These are phyloP conservation scores for Meripilus lineatus DNA, from an alignment of 1,284 basidiomycete species.

Conservation along the genomic window DNA sequence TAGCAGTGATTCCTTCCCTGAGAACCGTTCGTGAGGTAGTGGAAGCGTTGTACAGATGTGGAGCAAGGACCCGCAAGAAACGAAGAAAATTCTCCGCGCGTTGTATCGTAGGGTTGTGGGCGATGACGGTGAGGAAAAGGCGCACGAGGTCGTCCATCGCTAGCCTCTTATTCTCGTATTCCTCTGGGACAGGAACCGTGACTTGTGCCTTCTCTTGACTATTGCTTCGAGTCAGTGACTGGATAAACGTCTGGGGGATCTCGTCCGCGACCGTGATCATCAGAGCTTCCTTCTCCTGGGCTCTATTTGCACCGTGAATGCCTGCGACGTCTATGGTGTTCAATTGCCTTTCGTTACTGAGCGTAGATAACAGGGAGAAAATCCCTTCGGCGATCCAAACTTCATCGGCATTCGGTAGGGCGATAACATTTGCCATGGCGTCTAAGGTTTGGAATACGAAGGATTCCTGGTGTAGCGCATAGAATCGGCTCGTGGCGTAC, in stretches of 20 bases:
- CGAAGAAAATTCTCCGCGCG: conserved; percentile 67
- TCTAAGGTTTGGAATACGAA: conserved; percentile 76
- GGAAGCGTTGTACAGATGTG: conserved; percentile 54
- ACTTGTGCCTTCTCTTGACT: conserved; percentile 19
- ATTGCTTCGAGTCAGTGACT: conserved; percentile 40
- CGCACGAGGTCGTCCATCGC: conserved; percentile 65
- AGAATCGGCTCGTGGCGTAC: conserved; percentile 69
- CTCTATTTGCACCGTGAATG: conserved; percentile 60
- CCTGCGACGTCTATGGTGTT: conserved; percentile 57
- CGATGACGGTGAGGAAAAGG: conserved; percentile 76
- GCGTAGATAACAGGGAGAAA: conserved; percentile 50
- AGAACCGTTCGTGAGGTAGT: conserved; percentile 48
- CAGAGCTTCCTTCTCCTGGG: conserved; percentile 69
- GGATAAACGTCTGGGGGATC: conserved; percentile 58
- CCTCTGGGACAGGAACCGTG: conserved; percentile 46
- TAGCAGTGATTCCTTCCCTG: conserved; percentile 63
- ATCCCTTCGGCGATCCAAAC: conserved; percentile 48
- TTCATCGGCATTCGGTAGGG: conserved; percentile 43
- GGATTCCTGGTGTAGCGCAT: conserved; percentile 68
- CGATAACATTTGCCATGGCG: conserved; percentile 50
- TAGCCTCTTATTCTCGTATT: conserved; percentile 57
- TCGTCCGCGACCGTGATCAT: conserved; percentile 66
- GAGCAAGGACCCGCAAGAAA: conserved; percentile 54
- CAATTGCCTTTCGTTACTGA: conserved; percentile 37
- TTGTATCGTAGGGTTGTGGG: conserved; percentile 62